Evolutionary conservation across 164 flowering plant species (phyloP).

Genomic region (Berberis vulgaris): DNA sequence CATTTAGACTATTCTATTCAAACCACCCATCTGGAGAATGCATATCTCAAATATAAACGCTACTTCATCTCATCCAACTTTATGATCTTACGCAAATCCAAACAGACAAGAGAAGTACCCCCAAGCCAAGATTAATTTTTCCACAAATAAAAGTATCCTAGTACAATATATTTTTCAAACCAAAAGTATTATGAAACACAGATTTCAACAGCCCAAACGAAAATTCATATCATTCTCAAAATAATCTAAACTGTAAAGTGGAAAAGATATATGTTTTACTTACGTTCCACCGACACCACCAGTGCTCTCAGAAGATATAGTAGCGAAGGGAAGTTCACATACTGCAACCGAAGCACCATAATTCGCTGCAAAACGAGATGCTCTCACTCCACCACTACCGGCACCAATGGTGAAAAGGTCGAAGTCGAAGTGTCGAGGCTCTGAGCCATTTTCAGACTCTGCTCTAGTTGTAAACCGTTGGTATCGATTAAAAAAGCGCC

Average conservation of each 20-base stretch:
- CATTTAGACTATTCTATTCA: too few relatives aligned
- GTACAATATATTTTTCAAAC: too few relatives aligned
- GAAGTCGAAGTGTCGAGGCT: constrained; percentile 44
- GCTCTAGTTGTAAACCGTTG: constrained; percentile 29
- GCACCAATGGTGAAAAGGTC: constrained; percentile 81
- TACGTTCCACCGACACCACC: constrained; percentile 99
- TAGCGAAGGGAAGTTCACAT: constrained; percentile 86
- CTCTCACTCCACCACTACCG: constrained; percentile 78
- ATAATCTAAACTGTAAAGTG: not conserved
- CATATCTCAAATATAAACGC: too few relatives aligned
- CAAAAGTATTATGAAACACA: too few relatives aligned
- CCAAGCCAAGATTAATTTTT: not conserved
- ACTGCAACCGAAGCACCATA: constrained; percentile 72
- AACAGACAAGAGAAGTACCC: too few relatives aligned
- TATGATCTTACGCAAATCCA: not conserved
- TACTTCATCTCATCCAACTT: too few relatives aligned
- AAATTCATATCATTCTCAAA: not conserved
- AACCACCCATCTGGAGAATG: too few relatives aligned
- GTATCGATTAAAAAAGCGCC: constrained; percentile 10
- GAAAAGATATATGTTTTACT: constrained; percentile 12
- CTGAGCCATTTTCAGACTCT: constrained; percentile 40
- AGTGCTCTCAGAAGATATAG: constrained; percentile 71
- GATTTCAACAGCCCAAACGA: too few relatives aligned
- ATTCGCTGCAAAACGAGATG: constrained; percentile 64
- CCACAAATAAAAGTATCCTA: not conserved